Base-by-base conservation (phyloP, 306 rosid genomes). In the Vicia villosa region DNA sequence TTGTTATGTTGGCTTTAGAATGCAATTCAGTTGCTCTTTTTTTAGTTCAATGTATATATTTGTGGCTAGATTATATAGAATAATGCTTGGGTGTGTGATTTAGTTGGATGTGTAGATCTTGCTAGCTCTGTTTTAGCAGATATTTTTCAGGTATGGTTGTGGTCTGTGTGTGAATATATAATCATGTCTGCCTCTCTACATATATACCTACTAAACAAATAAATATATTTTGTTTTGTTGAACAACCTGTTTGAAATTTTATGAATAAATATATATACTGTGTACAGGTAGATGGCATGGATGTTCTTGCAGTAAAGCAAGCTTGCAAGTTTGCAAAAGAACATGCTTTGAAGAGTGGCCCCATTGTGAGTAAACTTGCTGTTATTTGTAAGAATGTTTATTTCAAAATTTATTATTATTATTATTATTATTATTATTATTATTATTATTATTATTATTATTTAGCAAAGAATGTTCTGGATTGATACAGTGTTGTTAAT, bases 221-320 rank as follows among this genome's bases (percentile, higher is more conserved):
- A 36, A 10, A 60, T 28, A 60, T 17, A n/a, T 17, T 17, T 28
- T 40, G 20, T 62, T 38, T 22, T 77, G 59, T 54, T 10, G 36
- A 56, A 51, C 13, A 26, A 24, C 73, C 9, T 52, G 30, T 51
- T 12, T 5, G 20, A 68, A 21, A 46, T 24, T 40, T 42, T 77
- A 54, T 74, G 49, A 38, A 76, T 47, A 20, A 38, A 24, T 65
- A 17, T 79, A 58, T 66, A 15, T 68, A 24, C 38, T 60, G 66
- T 67, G 14, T 74, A 73, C 85, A 94, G 99, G 95, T 94, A 26
- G 97, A 94, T 76, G 99, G 99, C 50, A 94, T 94, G 99, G 99
- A 94, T 79, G 96, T 80, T 68, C 82, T 94, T 74, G 99, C 97
- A 26, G 97, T 94, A 65, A 94, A 94, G 70, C 97, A 91, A 70